Percentiles rank a stretch among this genome's conserved stretches.
phyloP scores from a whole-genome alignment of 306 rosid species.

The Begonia peltatifolia region DNA sequence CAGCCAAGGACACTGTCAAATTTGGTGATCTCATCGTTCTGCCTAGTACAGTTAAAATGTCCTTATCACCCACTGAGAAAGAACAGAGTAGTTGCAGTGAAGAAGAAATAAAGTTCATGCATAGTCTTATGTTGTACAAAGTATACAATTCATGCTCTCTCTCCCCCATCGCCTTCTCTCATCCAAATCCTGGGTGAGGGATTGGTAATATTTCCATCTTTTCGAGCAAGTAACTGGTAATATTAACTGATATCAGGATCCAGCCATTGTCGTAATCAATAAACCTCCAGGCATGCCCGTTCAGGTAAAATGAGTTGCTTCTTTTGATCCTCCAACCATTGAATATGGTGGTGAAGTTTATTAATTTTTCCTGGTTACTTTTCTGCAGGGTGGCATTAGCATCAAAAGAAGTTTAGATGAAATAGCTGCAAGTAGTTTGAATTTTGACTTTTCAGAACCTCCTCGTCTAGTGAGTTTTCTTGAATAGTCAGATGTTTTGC shows the following conservation, averaged over 20 bases:
- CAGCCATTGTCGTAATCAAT: conserved; percentile 56
- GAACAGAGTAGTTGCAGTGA: conserved; percentile 25
- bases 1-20: conserved; percentile 57
- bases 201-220: neutral
- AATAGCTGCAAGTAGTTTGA: conserved; percentile 59
- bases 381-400: conserved; percentile 65
- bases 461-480: conserved; percentile 70
- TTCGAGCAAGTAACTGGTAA: neutral
- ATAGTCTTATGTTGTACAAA: conserved; percentile 49
- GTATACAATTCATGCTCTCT: conserved; percentile 22
- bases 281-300: conserved; percentile 95
- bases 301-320: conserved; percentile 31
- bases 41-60: conserved; percentile 38
- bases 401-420: conserved; percentile 67
- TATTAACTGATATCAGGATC: conserved; percentile 38
- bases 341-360: conserved; percentile 5
- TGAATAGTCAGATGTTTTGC: neutral
- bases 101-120: conserved; percentile 40
- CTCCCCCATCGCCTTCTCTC: neutral
- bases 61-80: conserved; percentile 17
- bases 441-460: conserved; percentile 45
- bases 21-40: conserved; percentile 57
- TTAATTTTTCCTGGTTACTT: conserved; percentile 1
- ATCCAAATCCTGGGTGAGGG: neutral
- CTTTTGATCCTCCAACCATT: neutral